A percentile compares a stretch with the other conserved stretches of the same genome.
Conservation (phyloP, 441 rosid genomes). For the Populus trichocarpa region DNA sequence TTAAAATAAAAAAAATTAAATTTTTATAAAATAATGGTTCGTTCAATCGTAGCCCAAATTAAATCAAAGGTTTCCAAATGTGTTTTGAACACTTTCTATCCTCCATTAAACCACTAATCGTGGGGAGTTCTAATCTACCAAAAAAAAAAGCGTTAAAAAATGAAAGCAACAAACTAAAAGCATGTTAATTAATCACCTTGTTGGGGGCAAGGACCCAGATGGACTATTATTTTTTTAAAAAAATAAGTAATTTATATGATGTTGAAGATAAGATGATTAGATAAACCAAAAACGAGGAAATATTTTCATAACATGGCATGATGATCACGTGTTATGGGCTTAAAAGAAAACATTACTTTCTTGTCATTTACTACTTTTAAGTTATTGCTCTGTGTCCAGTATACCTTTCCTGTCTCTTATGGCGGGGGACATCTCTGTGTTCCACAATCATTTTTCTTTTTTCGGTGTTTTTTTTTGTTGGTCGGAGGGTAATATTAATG, state of each 20-base stretch:
- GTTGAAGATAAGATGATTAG: not conserved
- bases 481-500: slow-evolving; percentile 16
- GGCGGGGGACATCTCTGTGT: slow-evolving; percentile 15
- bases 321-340: slow-evolving; percentile 24
- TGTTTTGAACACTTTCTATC: slow-evolving; percentile 1
- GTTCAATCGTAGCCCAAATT: too few species aligned
- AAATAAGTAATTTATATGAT: not conserved
- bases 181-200: not conserved
- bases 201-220: slow-evolving; percentile 3
- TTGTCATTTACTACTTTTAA: not conserved
- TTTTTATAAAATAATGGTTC: too few species aligned
- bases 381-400: not conserved
- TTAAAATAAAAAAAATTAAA: too few species aligned
- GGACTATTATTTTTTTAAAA: too few species aligned
- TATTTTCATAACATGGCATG: not conserved
- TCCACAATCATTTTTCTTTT: not conserved
- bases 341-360: not conserved
- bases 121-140: slow-evolving; percentile 1
- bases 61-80: not conserved
- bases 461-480: not conserved
- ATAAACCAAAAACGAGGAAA: not conserved
- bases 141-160: not conserved
- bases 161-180: not conserved
- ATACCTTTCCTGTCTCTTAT: slow-evolving; percentile 26
- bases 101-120: not conserved